These are phyloP conservation scores for Exophiala sp. DNA, from an alignment of 2,329 filamentous ascomycete genomes.

Conservation along the genomic window DNA sequence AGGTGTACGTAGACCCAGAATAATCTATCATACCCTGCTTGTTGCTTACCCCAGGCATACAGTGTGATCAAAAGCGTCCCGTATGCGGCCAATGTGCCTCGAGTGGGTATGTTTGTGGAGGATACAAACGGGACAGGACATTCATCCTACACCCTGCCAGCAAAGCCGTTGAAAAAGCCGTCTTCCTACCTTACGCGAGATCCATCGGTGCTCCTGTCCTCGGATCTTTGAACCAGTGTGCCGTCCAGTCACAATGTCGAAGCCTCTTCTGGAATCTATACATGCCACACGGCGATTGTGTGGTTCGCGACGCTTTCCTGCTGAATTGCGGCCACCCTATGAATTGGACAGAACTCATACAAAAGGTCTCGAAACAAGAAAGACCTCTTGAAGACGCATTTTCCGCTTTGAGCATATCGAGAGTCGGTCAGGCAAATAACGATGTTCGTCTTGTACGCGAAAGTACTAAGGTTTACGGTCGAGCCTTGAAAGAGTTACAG, in stretches of 20 bases:
- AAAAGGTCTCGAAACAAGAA: slow-evolving; percentile 19
- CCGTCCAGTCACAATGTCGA: slow-evolving; percentile 22
- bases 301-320: slow-evolving; percentile 21
- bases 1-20: slow-evolving; percentile 45
- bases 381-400: slow-evolving; percentile 23
- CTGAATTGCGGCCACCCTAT: slow-evolving; percentile 22
- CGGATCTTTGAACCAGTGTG: slow-evolving; percentile 18
- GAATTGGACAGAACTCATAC: slow-evolving; percentile 26
- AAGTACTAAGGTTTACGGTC: slow-evolving; percentile 35
- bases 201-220: slow-evolving; percentile 17
- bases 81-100: slow-evolving; percentile 59
- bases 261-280: slow-evolving; percentile 25
- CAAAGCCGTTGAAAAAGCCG: slow-evolving; percentile 20
- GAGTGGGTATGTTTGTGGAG: slow-evolving; percentile 57
- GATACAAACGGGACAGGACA: slow-evolving; percentile 61
- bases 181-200: slow-evolving; percentile 18
- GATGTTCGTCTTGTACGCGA: slow-evolving; percentile 30
- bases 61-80: slow-evolving; percentile 63
- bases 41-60: not conserved
- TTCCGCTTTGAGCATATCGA: slow-evolving; percentile 25
- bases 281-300: slow-evolving; percentile 22
- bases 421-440: slow-evolving; percentile 26
- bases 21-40: not conserved
- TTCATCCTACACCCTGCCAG: slow-evolving; percentile 49
- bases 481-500: slow-evolving; percentile 36